phyloP scores from a whole-genome alignment of 1,284 basidiomycete genomes.

The Pseudozyma sp. region DNA sequence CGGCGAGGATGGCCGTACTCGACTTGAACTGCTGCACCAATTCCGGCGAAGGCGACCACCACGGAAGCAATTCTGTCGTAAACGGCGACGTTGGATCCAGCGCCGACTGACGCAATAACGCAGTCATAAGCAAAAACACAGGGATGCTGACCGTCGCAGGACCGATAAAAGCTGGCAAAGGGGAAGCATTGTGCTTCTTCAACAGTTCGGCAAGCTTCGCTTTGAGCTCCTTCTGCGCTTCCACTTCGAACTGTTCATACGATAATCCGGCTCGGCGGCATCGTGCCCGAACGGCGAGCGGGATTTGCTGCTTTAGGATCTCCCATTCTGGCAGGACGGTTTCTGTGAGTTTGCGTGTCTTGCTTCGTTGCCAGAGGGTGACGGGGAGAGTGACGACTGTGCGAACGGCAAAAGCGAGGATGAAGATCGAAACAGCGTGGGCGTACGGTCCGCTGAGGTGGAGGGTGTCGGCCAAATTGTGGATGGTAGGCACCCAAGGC shows the following conservation, averaged over 20 bases:
- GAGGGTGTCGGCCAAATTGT: constrained; percentile 46
- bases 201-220: constrained; percentile 52
- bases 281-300: constrained; percentile 71
- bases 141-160: constrained; percentile 61
- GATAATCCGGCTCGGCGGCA: constrained; percentile 74
- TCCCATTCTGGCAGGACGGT: constrained; percentile 78
- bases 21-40: constrained; percentile 53
- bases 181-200: constrained; percentile 55
- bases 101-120: constrained; percentile 55
- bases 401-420: constrained; percentile 78
- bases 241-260: constrained; percentile 71
- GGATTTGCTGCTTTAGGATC: constrained; percentile 72
- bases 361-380: constrained; percentile 80
- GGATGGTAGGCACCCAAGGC: constrained; percentile 45
- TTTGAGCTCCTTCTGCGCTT: constrained; percentile 65
- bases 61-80: constrained; percentile 56
- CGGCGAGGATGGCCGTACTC: constrained; percentile 52
- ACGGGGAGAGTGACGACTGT: constrained; percentile 78
- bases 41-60: constrained; percentile 63
- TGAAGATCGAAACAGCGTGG: constrained; percentile 78
- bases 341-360: constrained; percentile 77
- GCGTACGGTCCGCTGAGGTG: constrained; percentile 49
- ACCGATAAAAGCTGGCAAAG: constrained; percentile 52
- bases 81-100: constrained; percentile 49
- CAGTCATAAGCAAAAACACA: constrained; percentile 59